Percentiles rank a stretch among this genome's conserved stretches.
Conservation (phyloP, 352 stramenopile genomes). For the Phytopythium montanum region DNA sequence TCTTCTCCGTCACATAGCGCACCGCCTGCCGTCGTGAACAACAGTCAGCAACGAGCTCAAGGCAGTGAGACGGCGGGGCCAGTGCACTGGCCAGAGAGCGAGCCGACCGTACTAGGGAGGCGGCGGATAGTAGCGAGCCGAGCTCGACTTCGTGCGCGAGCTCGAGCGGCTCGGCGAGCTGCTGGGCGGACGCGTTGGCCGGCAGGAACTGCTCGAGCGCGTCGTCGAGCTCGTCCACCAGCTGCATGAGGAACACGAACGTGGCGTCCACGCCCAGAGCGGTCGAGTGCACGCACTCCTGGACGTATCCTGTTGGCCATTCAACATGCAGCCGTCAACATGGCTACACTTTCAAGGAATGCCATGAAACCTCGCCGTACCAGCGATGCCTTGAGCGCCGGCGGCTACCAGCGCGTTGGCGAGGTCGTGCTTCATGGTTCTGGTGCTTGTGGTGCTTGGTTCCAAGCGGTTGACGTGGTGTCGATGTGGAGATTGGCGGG, state of each 20-base stretch:
- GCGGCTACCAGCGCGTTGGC: constrained; percentile 22
- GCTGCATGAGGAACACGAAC: constrained; percentile 54
- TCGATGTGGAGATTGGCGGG: not conserved
- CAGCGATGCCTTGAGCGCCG: constrained; percentile 22
- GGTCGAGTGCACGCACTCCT: constrained; percentile 76
- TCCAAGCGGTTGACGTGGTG: not conserved
- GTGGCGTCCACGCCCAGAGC: constrained; percentile 52
- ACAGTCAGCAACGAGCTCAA: not conserved
- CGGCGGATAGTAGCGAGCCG: constrained; percentile 60
- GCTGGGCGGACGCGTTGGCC: constrained; percentile 13
- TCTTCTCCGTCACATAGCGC: constrained; percentile 70
- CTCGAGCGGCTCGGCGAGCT: constrained; percentile 14
- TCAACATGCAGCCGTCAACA: not conserved
- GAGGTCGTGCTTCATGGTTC: constrained; percentile 24
- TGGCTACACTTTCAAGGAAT: constrained; percentile 3
- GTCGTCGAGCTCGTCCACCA: constrained; percentile 62
- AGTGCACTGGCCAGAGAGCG: too few relatives aligned
- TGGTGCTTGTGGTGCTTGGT: not conserved
- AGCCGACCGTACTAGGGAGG: constrained; percentile 36
- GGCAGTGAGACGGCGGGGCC: too few relatives aligned
- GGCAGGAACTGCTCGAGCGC: constrained; percentile 35
- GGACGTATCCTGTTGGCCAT: constrained; percentile 43
- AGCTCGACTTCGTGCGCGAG: constrained; percentile 67
- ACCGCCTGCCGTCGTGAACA: constrained; percentile 33
- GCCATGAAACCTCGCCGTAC: constrained; percentile 6